These are phyloP conservation scores for Globisporangium middletonii DNA, from an alignment of 352 stramenopile genomes.

Conservation along the genomic window DNA sequence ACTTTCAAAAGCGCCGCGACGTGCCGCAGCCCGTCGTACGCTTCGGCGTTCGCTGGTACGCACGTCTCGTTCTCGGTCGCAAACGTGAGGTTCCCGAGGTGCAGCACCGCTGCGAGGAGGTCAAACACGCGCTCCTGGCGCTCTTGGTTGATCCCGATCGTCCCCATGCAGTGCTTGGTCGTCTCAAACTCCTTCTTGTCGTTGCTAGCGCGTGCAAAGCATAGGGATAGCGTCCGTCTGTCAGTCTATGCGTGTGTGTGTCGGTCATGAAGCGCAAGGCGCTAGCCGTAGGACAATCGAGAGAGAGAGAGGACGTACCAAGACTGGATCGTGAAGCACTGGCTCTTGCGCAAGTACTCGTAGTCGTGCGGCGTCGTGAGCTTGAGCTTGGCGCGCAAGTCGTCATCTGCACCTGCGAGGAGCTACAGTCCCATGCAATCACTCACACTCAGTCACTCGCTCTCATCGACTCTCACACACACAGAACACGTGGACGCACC, in stretches of 20 bases:
- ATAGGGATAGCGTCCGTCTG: neutral
- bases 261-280: too few relatives aligned
- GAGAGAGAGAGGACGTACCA: slow-evolving; percentile 26
- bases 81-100: slow-evolving; percentile 88
- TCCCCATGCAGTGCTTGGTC: slow-evolving; percentile 82
- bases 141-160: slow-evolving; percentile 80
- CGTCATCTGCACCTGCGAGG: slow-evolving; percentile 70
- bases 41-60: slow-evolving; percentile 43
- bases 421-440: slow-evolving; percentile 24
- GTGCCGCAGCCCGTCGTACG: slow-evolving; percentile 38
- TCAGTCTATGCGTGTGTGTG: neutral
- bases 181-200: slow-evolving; percentile 82
- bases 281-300: neutral
- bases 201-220: slow-evolving; percentile 18
- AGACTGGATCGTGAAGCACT: slow-evolving; percentile 77
- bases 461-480: neutral
- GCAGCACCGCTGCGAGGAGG: slow-evolving; percentile 78
- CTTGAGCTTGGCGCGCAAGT: slow-evolving; percentile 55
- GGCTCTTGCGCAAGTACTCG: slow-evolving; percentile 84
- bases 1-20: slow-evolving; percentile 77
- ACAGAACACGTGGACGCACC: slow-evolving; percentile 23
- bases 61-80: slow-evolving; percentile 76
- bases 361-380: slow-evolving; percentile 76
- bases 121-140: slow-evolving; percentile 84
- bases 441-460: neutral